These are phyloP conservation scores for Crithidia acanthocephali DNA, from an alignment of 208 protist species.

Conservation along the genomic window DNA sequence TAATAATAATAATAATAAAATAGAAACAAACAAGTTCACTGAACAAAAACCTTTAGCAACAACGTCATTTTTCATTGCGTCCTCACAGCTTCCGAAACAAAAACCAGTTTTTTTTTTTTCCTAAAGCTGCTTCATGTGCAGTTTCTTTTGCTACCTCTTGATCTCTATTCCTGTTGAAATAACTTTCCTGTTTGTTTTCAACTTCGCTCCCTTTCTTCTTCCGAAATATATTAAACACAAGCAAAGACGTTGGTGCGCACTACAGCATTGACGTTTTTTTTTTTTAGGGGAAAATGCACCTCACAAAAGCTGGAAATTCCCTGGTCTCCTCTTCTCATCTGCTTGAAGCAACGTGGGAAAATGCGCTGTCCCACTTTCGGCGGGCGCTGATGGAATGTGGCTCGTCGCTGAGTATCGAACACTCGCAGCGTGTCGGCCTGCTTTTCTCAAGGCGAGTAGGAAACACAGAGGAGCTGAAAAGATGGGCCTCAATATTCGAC, in stretches of 20 bases:
- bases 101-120: neutral
- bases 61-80: too few relatives aligned
- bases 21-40: neutral
- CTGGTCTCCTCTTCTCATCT: slow-evolving; percentile 34
- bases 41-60: slow-evolving; percentile 27
- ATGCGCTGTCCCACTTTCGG: slow-evolving; percentile 54
- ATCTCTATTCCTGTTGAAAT: too few relatives aligned
- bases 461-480: slow-evolving; percentile 38
- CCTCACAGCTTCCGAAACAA: neutral
- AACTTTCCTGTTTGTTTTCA: neutral
- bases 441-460: slow-evolving; percentile 56
- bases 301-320: slow-evolving; percentile 8
- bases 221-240: slow-evolving; percentile 1
- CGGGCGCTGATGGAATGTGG: slow-evolving; percentile 67
- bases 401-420: slow-evolving; percentile 54
- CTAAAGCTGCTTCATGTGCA: neutral
- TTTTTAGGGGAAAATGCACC: slow-evolving; percentile 14
- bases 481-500: slow-evolving; percentile 62
- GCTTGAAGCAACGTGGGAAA: slow-evolving; percentile 51
- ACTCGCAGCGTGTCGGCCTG: slow-evolving; percentile 61
- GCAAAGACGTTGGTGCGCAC: neutral
- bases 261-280: neutral
- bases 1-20: slow-evolving; percentile 3
- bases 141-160: neutral
- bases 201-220: neutral